Evolutionary conservation across 2,329 filamentous ascomycete genomes (phyloP).

Genomic region (Sclerotinia minor): DNA sequence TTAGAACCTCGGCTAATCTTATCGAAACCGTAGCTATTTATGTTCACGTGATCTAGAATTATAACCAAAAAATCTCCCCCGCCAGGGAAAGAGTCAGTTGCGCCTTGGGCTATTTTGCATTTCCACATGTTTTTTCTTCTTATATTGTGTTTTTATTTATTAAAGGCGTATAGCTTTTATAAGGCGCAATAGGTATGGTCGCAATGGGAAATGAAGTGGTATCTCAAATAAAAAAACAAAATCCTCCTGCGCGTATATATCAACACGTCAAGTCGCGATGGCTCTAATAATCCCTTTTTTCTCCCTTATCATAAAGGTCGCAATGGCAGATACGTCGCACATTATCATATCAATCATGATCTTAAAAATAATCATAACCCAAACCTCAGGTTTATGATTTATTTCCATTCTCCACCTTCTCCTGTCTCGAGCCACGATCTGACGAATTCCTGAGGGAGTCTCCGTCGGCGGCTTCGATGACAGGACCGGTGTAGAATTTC

Average conservation of each 20-base stretch:
- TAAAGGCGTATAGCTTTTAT: neutral
- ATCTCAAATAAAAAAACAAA: constrained; percentile 2
- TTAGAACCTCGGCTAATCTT: constrained; percentile 4
- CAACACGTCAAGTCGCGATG: constrained; percentile 16
- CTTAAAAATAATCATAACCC: constrained; percentile 19
- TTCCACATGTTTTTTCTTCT: constrained; percentile 10
- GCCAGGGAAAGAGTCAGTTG: neutral
- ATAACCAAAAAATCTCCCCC: neutral
- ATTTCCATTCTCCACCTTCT: constrained; percentile 17
- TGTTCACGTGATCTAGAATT: neutral
- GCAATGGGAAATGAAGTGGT: constrained; percentile 21
- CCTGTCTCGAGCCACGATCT: constrained; percentile 21
- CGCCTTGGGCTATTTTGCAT: neutral
- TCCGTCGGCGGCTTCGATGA: constrained; percentile 35
- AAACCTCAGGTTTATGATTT: constrained; percentile 23
- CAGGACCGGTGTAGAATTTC: constrained; percentile 51
- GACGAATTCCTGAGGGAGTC: constrained; percentile 24
- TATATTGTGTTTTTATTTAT: neutral
- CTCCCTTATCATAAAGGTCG: neutral
- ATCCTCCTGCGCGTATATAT: constrained; percentile 14
- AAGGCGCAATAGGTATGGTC: constrained; percentile 14
- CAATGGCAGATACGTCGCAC: constrained; percentile 20
- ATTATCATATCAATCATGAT: constrained; percentile 24
- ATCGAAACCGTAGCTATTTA: neutral
- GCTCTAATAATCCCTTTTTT: constrained; percentile 1